Evolutionary conservation across 768 basidiomycete genomes (phyloP), one percentile per base, ranked within the genome.

Genomic region (Xerocomellus dryophilus): DNA sequence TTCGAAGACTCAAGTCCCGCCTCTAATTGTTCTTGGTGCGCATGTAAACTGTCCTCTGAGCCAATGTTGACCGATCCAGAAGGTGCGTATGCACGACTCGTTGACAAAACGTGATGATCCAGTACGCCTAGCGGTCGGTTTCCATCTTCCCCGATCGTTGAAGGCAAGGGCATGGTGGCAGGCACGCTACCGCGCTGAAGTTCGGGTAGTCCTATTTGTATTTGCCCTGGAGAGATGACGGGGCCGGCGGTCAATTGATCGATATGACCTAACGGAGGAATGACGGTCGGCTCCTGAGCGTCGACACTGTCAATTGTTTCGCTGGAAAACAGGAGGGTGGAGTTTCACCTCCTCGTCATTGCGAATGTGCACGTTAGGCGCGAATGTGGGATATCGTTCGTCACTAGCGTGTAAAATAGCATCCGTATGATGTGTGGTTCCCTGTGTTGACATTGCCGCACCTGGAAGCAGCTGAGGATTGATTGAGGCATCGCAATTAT

Each of bases 21-120:
- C 1, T 81, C 82, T 23, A 87, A 74, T 17, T 78, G 80, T 44
- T 81, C 76, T 3, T 80, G 69, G 17, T 78, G 78, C 21, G 66
- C 70, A n/a, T 66, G 63, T 45, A 75, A 66, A 45, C 78, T 76
- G 23, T 81, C 77, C 45, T 79, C 79, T 34, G 65, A 64, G 0
- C 40, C 64, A 8, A 70, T 27, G 34, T 67, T 65, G 20, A 61
- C 64, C 2, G 65, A 69, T 17, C 64, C 67, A 17, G 74, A 70
- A 8, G 53, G 5, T 23, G 23, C 23, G 23, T 50, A 43, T 25
- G 35, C 55, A 29, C 43, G 54, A 18, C 20, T 43, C 18, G 59
- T 51, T 3, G 10, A 25, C 25, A 6, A 6, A 25, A 25, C 25
- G 25, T 25, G 5, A 25, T 25, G 25, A 6, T 25, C 25, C 25